phyloP scores from a whole-genome alignment of 192 early-diverging fungal genomes.

The Linnemannia zychae region DNA sequence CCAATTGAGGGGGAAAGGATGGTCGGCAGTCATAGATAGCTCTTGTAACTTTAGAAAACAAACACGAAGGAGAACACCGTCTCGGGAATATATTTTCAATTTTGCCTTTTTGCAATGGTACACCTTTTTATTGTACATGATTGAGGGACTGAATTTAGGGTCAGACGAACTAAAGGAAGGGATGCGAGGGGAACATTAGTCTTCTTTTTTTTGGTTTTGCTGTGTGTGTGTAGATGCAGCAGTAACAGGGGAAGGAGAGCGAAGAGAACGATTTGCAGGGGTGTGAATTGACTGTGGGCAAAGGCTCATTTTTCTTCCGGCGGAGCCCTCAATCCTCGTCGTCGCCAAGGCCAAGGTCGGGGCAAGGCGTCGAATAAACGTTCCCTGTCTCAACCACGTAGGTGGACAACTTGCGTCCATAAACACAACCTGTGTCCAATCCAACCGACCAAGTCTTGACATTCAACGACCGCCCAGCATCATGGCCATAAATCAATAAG shows the following conservation, averaged over 20 bases:
- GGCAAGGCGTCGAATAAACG: neutral
- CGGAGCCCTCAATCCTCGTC: conserved; percentile 13
- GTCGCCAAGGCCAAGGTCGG: neutral
- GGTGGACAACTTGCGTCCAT: conserved; percentile 58
- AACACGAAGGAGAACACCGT: too few relatives aligned
- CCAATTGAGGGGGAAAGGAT: neutral
- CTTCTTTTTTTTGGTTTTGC: neutral
- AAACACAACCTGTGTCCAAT: conserved; percentile 78
- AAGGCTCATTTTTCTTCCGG: neutral
- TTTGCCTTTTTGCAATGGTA: neutral
- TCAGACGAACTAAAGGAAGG: neutral
- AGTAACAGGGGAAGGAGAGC: neutral
- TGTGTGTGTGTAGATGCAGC: neutral
- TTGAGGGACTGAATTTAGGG: neutral
- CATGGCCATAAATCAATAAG: conserved; percentile 77
- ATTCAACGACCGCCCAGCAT: conserved; percentile 69
- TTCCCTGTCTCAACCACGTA: conserved; percentile 32
- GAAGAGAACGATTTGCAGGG: neutral
- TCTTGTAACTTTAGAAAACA: too few relatives aligned
- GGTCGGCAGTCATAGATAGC: too few relatives aligned
- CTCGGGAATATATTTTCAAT: neutral
- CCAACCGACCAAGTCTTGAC: conserved; percentile 68
- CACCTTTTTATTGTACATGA: neutral
- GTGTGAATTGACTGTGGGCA: neutral
- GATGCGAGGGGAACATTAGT: neutral